Base-by-base conservation (phyloP, 306 rosid species). In the Cucurbita moschata region DNA sequence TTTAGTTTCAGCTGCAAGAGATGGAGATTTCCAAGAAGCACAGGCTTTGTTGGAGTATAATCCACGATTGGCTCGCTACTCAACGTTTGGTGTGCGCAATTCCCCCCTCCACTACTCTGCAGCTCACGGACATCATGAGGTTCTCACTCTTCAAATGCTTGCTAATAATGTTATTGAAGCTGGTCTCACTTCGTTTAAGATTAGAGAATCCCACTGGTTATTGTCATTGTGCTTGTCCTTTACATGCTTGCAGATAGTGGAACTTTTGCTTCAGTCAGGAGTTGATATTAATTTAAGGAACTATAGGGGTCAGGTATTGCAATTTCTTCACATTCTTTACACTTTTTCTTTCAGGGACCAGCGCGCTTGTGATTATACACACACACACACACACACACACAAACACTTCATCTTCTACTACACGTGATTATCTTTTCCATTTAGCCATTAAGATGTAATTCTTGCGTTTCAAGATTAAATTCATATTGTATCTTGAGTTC, bases 51-150 rank as follows among this genome's bases (percentile, higher is more conserved):
- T 94, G 87, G 96, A 90, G 14, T 90, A 82, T 76, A 94, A 94
- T 75, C 99, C 97, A 1, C 96, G 99, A 65, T 87, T 94, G 43
- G 99, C 91, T 13, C 88, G 95, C 80, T 94, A 91, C 82, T 89
- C 97, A 0, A 94, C 99, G 56, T 94, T 94, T 2, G 97, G 99
- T 7, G 97, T 94, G 78, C 92, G 99, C 4, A 94, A 91, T 83
- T 94, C 99, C 18, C 99, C 99, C 1, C 87, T 94, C 75, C 99
- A 94, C 80, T 94, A 87, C 77, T 94, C 99, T 71, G 96, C 99
- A 68, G 95, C 99, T 86, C 99, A 91, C 76, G 99, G 99, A 78
- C 99, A 94, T 78, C 92, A 91, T 58, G 99, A 94, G 99, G 99
- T 94, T 83, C 43, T 42, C 55, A 12, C 51, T 77, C 80, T 75